phyloP scores from a whole-genome alignment of 2,329 filamentous ascomycete genomes.

The Diaporthe sp. region DNA sequence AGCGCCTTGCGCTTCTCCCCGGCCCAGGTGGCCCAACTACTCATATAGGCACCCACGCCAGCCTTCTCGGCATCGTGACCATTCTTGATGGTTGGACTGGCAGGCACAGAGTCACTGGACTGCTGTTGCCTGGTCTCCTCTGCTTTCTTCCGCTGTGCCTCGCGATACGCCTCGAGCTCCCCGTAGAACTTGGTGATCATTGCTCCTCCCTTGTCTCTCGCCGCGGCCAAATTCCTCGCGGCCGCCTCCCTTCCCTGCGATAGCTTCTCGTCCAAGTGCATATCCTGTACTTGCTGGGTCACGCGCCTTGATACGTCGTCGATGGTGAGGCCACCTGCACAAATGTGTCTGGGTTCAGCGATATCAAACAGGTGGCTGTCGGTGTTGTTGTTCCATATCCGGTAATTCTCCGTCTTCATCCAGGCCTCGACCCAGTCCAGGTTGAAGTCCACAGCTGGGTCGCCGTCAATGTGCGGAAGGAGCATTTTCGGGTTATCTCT shows the following conservation, averaged over 20 bases:
- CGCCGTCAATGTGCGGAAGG: slow-evolving; percentile 80
- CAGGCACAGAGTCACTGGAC: slow-evolving; percentile 56
- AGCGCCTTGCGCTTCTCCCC: slow-evolving; percentile 81
- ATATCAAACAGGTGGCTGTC: slow-evolving; percentile 95
- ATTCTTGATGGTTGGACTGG: slow-evolving; percentile 57
- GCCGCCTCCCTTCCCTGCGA: slow-evolving; percentile 86
- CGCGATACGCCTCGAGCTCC: slow-evolving; percentile 87
- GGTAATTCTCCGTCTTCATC: slow-evolving; percentile 90
- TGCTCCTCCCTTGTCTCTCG: slow-evolving; percentile 87
- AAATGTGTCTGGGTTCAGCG: slow-evolving; percentile 92
- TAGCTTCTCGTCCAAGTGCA: slow-evolving; percentile 93
- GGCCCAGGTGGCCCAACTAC: slow-evolving; percentile 78
- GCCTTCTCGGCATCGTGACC: slow-evolving; percentile 62
- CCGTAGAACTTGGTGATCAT: slow-evolving; percentile 91
- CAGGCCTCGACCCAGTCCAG: slow-evolving; percentile 89
- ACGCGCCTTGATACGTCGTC: slow-evolving; percentile 94
- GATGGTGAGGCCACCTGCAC: slow-evolving; percentile 90
- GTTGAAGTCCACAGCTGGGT: slow-evolving; percentile 88
- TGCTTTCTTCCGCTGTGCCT: slow-evolving; percentile 76
- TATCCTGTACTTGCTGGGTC: slow-evolving; percentile 91
- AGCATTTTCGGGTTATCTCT: slow-evolving; percentile 71
- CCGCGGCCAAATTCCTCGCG: slow-evolving; percentile 89
- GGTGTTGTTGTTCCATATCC: slow-evolving; percentile 85
- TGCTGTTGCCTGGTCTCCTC: slow-evolving; percentile 62
- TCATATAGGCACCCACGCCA: slow-evolving; percentile 66